Evolutionary conservation across 805 yeast genomes (phyloP).

Genomic region (Metschnikowia hibisci): DNA sequence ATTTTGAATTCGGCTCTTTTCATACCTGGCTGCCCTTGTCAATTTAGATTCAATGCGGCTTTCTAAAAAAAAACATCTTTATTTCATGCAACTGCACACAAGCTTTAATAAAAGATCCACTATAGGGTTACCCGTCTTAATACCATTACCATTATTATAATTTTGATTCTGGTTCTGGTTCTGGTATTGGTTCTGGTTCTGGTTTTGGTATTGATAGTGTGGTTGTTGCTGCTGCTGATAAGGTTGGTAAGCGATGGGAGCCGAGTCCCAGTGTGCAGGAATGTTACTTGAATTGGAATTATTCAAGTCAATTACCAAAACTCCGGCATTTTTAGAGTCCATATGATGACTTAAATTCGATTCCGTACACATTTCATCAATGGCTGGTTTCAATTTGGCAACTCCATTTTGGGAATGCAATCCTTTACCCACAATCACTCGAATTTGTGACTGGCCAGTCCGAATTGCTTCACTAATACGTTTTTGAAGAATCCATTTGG

Average conservation of each 20-base stretch:
- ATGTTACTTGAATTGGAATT: constrained; percentile 25
- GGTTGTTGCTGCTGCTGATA: constrained; percentile 20
- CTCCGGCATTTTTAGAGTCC: constrained; percentile 77
- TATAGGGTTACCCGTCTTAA: constrained; percentile 26
- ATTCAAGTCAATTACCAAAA: constrained; percentile 61
- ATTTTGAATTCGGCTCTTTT: no score
- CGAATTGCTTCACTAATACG: constrained; percentile 66
- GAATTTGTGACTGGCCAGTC: constrained; percentile 55
- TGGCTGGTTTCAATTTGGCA: constrained; percentile 87
- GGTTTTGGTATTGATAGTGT: constrained; percentile 24
- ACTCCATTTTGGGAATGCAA: constrained; percentile 75
- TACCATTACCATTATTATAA: constrained; percentile 10
- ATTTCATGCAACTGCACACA: constrained; percentile 29
- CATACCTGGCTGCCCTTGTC: no score
- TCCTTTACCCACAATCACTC: constrained; percentile 93
- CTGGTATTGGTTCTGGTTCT: constrained; percentile 21
- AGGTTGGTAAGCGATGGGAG: constrained; percentile 19
- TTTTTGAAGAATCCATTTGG: constrained; percentile 68
- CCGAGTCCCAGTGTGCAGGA: constrained; percentile 30
- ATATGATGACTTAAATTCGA: constrained; percentile 56
- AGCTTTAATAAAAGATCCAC: constrained; percentile 29
- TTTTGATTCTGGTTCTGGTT: no score
- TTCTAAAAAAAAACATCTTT: neutral
- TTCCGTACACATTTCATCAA: constrained; percentile 70
- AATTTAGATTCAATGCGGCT: no score